These are phyloP conservation scores for Bryum argenteum DNA, from an alignment of 225 moss, liverwort and hornwort genomes.

Conservation along the genomic window DNA sequence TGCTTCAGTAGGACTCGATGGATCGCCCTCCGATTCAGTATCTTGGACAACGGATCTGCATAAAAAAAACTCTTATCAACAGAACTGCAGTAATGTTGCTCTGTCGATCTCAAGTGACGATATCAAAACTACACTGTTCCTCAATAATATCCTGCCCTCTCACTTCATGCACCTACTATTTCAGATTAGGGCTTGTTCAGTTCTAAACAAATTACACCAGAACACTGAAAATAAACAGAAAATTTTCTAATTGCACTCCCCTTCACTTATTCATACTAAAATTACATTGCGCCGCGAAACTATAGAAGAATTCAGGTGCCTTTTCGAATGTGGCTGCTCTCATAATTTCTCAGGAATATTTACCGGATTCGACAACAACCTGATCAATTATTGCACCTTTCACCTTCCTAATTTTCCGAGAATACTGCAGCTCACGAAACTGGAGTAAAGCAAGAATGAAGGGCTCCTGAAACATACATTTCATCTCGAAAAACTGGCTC, in stretches of 20 bases:
- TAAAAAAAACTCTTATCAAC: slow-evolving; percentile 32
- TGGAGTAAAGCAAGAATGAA: slow-evolving; percentile 17
- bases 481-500: slow-evolving; percentile 58
- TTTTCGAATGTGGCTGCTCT: not conserved
- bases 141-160: not conserved
- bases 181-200: slow-evolving; percentile 2
- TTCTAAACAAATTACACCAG: not conserved
- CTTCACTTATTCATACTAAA: not conserved
- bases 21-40: slow-evolving; percentile 65
- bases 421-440: not conserved
- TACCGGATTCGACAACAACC: slow-evolving; percentile 3
- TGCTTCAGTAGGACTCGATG: slow-evolving; percentile 45
- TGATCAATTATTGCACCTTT: slow-evolving; percentile 18
- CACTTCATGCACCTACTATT: slow-evolving; percentile 5
- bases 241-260: not conserved
- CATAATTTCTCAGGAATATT: not conserved
- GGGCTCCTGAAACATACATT: slow-evolving; percentile 40
- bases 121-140: slow-evolving; percentile 1
- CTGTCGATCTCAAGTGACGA: not conserved
- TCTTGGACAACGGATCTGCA: slow-evolving; percentile 68
- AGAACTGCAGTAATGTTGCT: slow-evolving; percentile 1
- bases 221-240: slow-evolving; percentile 11
- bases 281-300: slow-evolving; percentile 6
- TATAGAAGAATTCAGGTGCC: slow-evolving; percentile 14
- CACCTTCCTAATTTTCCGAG: slow-evolving; percentile 17